Evolutionary conservation across 441 rosid genomes (phyloP), one percentile per base, ranked within the genome.

Genomic region (Gossypium davidsonii): DNA sequence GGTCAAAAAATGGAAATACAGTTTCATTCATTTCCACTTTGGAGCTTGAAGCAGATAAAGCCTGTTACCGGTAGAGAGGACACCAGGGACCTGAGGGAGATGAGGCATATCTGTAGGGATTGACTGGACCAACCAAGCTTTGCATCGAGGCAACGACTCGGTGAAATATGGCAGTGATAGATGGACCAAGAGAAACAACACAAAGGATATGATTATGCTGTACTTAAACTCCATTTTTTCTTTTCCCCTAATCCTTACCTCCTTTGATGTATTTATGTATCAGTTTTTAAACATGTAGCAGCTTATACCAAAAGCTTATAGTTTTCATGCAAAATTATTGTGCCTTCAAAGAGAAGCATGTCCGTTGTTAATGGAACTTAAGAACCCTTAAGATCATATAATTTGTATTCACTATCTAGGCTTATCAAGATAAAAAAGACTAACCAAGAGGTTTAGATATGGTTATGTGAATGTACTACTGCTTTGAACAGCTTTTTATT

Each of bases 61-160:
- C 23, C 11, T 56, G 10, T 73, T 81, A 89, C 97, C 90, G 6
- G 95, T 87, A 23, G 95, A 84, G 73, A 94, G 92, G 53, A 90
- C 92, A 18, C 95, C 96, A 44, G 96, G 77, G 79, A 90, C 84
- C 14, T 39, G 88, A 56, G 75, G 87, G 80, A 91, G 90, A 78
- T 84, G 85, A 8, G 91, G 89, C 97, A 91, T 93, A 79, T 90
- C 90, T 4, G 93, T 93, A 75, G 98, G 98, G 78, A 91, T 90
- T 31, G 98, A 93, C 44, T 91, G 98, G 76, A 93, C 97, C 11
- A 91, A 85, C 97, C 97, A 91, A 55, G 96, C 96, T 82, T 89
- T 82, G 86, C 97, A 90, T 73, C 59, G 74, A 1, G 52, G 72
- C 12, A 75, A 59, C 1, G 85, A 68, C 17, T 59, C 77, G 0